These are phyloP conservation scores for Xylaria sp. DNA, from an alignment of 2,329 filamentous ascomycete species.

Conservation along the genomic window DNA sequence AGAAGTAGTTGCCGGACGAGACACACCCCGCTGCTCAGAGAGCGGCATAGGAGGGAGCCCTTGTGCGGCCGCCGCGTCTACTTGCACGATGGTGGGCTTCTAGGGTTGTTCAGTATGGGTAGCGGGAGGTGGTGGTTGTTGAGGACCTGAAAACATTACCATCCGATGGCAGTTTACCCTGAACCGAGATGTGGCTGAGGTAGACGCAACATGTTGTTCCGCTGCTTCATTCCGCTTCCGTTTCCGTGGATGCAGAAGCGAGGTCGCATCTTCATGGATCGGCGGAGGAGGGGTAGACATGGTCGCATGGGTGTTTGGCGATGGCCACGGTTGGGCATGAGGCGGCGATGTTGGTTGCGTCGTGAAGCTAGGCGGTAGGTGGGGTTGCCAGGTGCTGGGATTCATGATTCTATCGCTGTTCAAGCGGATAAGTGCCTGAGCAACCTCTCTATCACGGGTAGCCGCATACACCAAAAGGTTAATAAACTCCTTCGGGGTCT, in stretches of 20 bases:
- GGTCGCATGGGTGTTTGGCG: neutral
- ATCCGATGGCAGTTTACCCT: neutral
- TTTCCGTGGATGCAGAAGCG: neutral
- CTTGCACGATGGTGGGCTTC: neutral
- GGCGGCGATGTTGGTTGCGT: neutral
- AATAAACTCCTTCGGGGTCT: slow-evolving; percentile 39
- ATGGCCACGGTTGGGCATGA: neutral
- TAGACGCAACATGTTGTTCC: neutral
- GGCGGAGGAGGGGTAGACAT: neutral
- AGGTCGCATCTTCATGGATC: neutral
- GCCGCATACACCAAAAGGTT: slow-evolving; percentile 40
- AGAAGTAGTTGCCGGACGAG: neutral
- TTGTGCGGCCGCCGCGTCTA: neutral
- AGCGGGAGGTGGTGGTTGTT: slow-evolving; percentile 2
- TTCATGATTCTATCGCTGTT: slow-evolving; percentile 32
- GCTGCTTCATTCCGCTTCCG: slow-evolving; percentile 11
- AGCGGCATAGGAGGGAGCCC: neutral
- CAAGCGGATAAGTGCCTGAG: slow-evolving; percentile 29
- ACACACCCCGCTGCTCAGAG: neutral
- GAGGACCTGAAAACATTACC: slow-evolving; percentile 13
- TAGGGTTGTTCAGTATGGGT: neutral
- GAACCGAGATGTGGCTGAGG: neutral
- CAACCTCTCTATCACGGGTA: slow-evolving; percentile 36
- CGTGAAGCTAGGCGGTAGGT: slow-evolving; percentile 11
- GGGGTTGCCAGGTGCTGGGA: slow-evolving; percentile 34